Evolutionary conservation across 331 rosid genomes (phyloP).

Genomic region (Phaseolus coccineus): DNA sequence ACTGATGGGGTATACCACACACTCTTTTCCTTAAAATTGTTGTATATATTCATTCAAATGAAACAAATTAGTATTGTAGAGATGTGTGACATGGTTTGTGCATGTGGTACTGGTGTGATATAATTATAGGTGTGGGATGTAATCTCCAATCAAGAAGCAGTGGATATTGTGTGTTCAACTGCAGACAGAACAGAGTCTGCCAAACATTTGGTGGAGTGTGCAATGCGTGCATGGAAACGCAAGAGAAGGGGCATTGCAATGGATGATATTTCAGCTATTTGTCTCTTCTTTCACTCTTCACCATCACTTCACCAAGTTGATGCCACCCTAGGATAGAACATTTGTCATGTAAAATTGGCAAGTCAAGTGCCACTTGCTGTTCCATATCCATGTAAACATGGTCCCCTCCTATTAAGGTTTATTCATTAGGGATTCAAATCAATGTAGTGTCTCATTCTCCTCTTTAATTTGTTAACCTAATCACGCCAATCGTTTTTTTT

Average conservation of each 20-base stretch:
- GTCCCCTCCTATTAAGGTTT: conserved; percentile 25
- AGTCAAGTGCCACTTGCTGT: conserved; percentile 22
- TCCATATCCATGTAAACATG: conserved; percentile 36
- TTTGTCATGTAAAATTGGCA: conserved; percentile 23
- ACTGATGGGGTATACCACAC: conserved; percentile 78
- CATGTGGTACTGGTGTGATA: neutral
- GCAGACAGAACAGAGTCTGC: conserved; percentile 64
- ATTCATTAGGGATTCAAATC: neutral
- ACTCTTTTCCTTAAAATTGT: neutral
- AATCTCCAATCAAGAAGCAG: conserved; percentile 83
- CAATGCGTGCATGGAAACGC: conserved; percentile 77
- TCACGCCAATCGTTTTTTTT: neutral
- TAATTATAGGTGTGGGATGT: conserved; percentile 90
- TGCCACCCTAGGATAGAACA: conserved; percentile 44
- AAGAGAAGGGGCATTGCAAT: conserved; percentile 71
- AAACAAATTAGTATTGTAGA: neutral
- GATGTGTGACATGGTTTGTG: conserved; percentile 6
- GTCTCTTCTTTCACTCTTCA: conserved; percentile 80
- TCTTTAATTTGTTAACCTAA: conserved; percentile 27
- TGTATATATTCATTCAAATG: neutral
- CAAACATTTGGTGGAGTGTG: conserved; percentile 69
- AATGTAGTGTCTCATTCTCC: conserved; percentile 7
- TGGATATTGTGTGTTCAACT: conserved; percentile 63
- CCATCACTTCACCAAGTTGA: conserved; percentile 44
- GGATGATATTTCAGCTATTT: conserved; percentile 92